These are phyloP conservation scores for Parathielavia appendiculata DNA, from an alignment of 495 filamentous ascomycete genomes.

Conservation along the genomic window DNA sequence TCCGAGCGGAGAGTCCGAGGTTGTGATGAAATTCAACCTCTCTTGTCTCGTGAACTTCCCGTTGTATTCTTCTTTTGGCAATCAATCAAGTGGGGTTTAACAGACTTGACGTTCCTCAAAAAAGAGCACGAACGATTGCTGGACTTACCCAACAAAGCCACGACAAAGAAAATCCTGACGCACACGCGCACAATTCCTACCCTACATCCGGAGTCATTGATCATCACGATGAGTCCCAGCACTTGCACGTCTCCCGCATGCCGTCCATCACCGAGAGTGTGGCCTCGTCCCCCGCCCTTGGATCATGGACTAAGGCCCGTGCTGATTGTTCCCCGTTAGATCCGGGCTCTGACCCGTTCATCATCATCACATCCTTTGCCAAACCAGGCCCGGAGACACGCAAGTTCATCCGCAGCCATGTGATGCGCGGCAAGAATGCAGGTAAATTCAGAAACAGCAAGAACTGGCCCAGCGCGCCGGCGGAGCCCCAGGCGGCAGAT, in stretches of 20 bases:
- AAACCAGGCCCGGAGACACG: slow-evolving; percentile 5
- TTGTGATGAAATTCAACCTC: too few species aligned
- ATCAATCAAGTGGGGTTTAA: background rate
- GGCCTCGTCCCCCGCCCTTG: too few species aligned
- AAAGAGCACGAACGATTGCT: too few species aligned
- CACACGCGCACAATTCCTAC: too few species aligned
- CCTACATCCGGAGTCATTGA: too few species aligned
- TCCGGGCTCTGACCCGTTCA: background rate
- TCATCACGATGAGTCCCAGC: too few species aligned
- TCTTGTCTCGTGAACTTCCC: too few species aligned
- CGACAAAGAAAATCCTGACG: too few species aligned
- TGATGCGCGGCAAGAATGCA: slow-evolving; percentile 11
- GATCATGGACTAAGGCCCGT: too few species aligned
- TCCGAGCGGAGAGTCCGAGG: too few species aligned
- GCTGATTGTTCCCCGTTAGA: background rate
- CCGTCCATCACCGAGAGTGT: background rate
- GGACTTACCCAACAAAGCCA: too few species aligned
- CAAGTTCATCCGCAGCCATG: slow-evolving; percentile 12
- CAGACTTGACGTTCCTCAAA: background rate
- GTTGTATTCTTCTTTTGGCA: background rate
- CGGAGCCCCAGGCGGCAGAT: background rate
- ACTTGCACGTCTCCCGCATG: background rate
- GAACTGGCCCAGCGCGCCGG: background rate
- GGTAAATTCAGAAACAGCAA: slow-evolving; percentile 3
- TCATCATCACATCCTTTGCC: slow-evolving; percentile 1